Evolutionary conservation across 2,329 filamentous ascomycete species (phyloP).

Genomic region (Fusarium chlamydosporum): DNA sequence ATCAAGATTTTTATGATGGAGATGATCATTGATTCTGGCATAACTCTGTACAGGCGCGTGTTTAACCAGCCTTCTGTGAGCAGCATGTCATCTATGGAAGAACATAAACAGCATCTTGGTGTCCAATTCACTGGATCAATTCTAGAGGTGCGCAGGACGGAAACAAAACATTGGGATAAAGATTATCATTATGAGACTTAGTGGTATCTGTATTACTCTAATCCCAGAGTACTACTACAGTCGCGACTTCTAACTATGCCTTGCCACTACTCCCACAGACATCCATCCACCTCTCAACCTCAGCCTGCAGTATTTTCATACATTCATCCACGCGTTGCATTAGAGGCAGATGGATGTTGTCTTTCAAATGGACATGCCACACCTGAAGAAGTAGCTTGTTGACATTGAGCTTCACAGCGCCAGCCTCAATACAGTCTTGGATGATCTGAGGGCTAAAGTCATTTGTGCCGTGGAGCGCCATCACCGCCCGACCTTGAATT

Average conservation of each 20-base stretch:
- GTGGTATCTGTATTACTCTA: too few relatives aligned
- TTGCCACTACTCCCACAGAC: slow-evolving; percentile 40
- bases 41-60: neutral
- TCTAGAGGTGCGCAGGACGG: neutral
- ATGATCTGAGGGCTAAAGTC: slow-evolving; percentile 66
- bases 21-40: neutral
- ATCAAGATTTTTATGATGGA: neutral
- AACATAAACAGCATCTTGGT: neutral
- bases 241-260: neutral
- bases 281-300: slow-evolving; percentile 43
- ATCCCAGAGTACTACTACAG: too few relatives aligned
- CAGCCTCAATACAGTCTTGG: slow-evolving; percentile 64
- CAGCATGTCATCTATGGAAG: neutral
- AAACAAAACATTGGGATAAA: too few relatives aligned
- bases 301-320: slow-evolving; percentile 28
- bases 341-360: slow-evolving; percentile 14
- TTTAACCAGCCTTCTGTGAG: neutral
- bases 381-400: slow-evolving; percentile 66
- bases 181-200: too few relatives aligned
- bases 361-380: slow-evolving; percentile 23
- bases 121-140: neutral
- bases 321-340: slow-evolving; percentile 36
- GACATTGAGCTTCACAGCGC: slow-evolving; percentile 70
- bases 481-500: slow-evolving; percentile 57
- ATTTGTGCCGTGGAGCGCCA: slow-evolving; percentile 70